Evolutionary conservation across 176 grass and related monocot genomes (phyloP).

Genomic region (Juncus inflexus): DNA sequence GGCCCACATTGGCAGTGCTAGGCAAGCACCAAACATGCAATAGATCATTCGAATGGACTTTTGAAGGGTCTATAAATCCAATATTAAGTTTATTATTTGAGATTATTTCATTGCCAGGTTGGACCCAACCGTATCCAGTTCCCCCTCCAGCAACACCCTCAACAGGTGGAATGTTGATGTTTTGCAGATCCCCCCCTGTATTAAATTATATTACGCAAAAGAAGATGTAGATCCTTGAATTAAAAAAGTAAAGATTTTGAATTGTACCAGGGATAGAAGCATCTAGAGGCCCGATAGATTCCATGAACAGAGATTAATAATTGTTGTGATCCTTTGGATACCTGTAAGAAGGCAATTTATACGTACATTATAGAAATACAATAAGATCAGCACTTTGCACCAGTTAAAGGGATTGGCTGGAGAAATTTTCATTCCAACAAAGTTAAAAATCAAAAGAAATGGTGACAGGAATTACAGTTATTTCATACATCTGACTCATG

Average conservation of each 20-base stretch:
- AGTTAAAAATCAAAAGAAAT: too few species aligned
- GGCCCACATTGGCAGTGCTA: slow-evolving; percentile 81
- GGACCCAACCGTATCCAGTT: slow-evolving; percentile 91
- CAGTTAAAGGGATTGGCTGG: too few species aligned
- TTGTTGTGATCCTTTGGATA: too few species aligned
- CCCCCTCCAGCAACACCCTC: slow-evolving; percentile 97
- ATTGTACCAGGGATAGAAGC: not conserved
- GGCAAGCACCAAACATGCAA: slow-evolving; percentile 98
- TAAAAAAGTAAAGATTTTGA: not conserved
- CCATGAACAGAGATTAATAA: not conserved
- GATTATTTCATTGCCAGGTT: slow-evolving; percentile 34
- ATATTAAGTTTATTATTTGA: slow-evolving; percentile 37
- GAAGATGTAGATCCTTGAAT: not conserved
- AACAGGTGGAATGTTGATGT: slow-evolving; percentile 54
- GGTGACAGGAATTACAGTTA: too few species aligned
- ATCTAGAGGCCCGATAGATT: not conserved
- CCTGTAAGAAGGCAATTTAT: too few species aligned
- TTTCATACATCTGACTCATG: too few species aligned
- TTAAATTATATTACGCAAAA: slow-evolving; percentile 9
- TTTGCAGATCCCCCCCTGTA: slow-evolving; percentile 40
- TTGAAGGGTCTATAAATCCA: slow-evolving; percentile 56
- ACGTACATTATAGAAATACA: too few species aligned
- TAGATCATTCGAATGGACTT: slow-evolving; percentile 62
- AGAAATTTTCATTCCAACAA: not conserved
- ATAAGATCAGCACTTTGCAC: too few species aligned